A percentile compares a stretch with the other conserved stretches of the same genome.
Conservation (phyloP, 1,284 basidiomycete genomes). For the Cryptococcus amylolentus region DNA sequence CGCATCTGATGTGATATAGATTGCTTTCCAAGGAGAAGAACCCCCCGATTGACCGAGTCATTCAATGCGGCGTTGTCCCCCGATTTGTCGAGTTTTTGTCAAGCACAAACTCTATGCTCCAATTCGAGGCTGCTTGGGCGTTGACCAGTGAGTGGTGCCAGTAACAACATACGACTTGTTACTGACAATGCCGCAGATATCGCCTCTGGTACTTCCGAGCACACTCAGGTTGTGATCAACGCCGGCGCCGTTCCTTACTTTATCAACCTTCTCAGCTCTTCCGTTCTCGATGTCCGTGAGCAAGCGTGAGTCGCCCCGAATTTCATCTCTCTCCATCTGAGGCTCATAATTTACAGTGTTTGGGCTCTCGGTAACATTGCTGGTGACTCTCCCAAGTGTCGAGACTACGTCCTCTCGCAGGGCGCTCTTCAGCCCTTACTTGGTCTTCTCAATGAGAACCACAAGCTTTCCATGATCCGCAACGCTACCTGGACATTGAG, state of each 20-base stretch:
- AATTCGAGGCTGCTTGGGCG: constrained; percentile 99
- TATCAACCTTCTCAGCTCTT: constrained; percentile 82
- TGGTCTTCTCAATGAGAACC: constrained; percentile 57
- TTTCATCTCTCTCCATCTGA: constrained; percentile 6
- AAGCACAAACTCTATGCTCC: constrained; percentile 87
- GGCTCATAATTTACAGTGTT: constrained; percentile 52
- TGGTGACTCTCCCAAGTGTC: constrained; percentile 88
- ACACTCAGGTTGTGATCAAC: constrained; percentile 96
- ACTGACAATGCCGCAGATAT: constrained; percentile 58
- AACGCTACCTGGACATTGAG: constrained; percentile 98
- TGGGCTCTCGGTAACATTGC: constrained; percentile 97
- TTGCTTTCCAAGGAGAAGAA: constrained; percentile 99
- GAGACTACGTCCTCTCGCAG: constrained; percentile 69
- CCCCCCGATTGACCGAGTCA: constrained; percentile 98
- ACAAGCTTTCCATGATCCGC: constrained; percentile 94
- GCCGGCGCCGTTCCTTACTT: constrained; percentile 96
- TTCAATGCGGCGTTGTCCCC: constrained; percentile 94
- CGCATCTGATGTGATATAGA: constrained; percentile 17
- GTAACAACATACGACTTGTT: not conserved
- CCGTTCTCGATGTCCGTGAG: constrained; percentile 86
- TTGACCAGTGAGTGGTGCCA: constrained; percentile 63
- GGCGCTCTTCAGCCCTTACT: constrained; percentile 56
- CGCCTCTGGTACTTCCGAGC: constrained; percentile 96
- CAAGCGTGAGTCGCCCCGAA: constrained; percentile 59
- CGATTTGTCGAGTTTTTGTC: constrained; percentile 95